Base-by-base conservation (phyloP, 2,329 filamentous ascomycete species). In the Cladosporium velox region DNA sequence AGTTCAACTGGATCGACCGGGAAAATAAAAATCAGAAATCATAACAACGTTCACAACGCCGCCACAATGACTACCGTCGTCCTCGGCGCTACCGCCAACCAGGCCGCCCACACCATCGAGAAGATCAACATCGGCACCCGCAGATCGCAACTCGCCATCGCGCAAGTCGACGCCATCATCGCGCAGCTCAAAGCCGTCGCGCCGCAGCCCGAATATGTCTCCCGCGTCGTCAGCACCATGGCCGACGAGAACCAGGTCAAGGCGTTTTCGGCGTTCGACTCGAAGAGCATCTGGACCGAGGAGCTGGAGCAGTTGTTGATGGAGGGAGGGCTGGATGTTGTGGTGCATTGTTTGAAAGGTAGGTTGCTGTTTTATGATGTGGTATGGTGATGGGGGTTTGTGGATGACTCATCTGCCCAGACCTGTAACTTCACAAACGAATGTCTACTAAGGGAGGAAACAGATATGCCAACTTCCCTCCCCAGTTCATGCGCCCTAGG, bases 211-310 rank as follows among this genome's bases (percentile, higher is more conserved):
- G 81, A 84, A 51, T 96, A 91, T 79, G 85, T 88, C 70, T 88
- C 95, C 68, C 86, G 90, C 74, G 88, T 90, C 67, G 89, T 93
- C 80, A 88, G 90, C 70, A 91, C 92, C 14, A 86, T 89, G 61
- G 93, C 92, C 68, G 93, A 97, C 80, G 89, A 90, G 78, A 92
- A 97, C 82, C 93, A 95, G 79, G 85, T 87, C 66, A 96, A 92
- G 59, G 89, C 92, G 4, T 86, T 97, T 61, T 91, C 93, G 75
- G 90, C 91, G 72, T 89, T 97, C 75, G 90, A 89, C 66, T 90
- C 91, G 65, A 97, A 97, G 83, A 92, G 91, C 66, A 82, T 98
- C 67, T 98, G 93, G 93, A 97, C 94, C 3, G 87, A 91, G 70
- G 93, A 97, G 80, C 83, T 98, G 59, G 93, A 97, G 79, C 88